These are phyloP conservation scores for Hondaea fermentalgiana DNA, from an alignment of 108 stramenopile genomes.

Conservation along the genomic window DNA sequence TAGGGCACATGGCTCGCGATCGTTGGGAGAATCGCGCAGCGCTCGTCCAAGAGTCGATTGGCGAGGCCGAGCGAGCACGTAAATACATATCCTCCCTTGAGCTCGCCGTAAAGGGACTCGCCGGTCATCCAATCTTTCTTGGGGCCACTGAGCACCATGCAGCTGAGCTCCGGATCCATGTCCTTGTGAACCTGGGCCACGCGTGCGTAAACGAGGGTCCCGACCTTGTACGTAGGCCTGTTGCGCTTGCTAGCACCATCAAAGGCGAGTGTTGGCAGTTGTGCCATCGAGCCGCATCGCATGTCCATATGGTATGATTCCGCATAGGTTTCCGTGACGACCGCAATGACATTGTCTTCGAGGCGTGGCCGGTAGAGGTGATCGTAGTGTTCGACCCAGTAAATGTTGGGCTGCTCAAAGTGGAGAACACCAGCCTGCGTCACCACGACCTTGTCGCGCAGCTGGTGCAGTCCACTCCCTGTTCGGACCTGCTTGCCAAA, in stretches of 20 bases:
- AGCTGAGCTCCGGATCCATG: conserved; percentile 21
- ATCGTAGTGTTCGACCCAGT: neutral
- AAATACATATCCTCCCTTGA: neutral
- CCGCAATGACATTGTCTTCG: conserved; percentile 10
- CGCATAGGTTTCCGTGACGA: neutral
- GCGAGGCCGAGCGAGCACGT: neutral
- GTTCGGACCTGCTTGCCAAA: neutral
- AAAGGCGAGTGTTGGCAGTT: conserved; percentile 19
- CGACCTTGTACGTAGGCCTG: neutral
- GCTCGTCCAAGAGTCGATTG: neutral
- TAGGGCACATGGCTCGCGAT: neutral
- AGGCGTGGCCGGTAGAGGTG: neutral
- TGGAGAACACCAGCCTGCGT: neutral
- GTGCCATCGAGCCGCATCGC: neutral
- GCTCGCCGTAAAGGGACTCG: conserved; percentile 21
- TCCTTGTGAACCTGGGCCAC: neutral
- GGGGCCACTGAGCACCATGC: conserved; percentile 17
- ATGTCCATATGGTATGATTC: neutral
- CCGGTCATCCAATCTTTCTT: conserved; percentile 31
- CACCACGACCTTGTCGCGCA: neutral
- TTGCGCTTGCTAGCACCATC: conserved; percentile 21
- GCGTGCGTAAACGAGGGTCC: conserved; percentile 14
- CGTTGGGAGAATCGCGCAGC: neutral
- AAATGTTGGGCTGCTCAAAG: conserved; percentile 9
- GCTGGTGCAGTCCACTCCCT: neutral